Evolutionary conservation across 2,329 filamentous ascomycete genomes (phyloP).

Genomic region (Xylariales sp.): DNA sequence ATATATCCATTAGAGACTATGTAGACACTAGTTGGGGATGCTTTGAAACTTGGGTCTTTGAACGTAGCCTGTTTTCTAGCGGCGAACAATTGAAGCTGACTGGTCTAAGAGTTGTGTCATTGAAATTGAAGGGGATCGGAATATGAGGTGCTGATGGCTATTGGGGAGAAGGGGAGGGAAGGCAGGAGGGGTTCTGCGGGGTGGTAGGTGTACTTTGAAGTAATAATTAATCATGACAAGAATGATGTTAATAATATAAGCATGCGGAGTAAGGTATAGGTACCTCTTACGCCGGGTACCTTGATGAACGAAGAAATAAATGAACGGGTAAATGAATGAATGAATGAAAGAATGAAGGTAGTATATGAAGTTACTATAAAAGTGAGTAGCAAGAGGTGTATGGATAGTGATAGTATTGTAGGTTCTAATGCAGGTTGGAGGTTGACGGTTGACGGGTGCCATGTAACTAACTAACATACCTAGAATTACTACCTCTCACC

Average conservation of each 20-base stretch:
- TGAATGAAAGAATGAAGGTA: too few species aligned
- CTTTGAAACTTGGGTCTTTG: neutral
- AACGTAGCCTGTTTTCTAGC: neutral
- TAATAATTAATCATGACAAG: too few species aligned
- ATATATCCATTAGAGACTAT: neutral
- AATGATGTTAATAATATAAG: neutral
- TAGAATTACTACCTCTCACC: too few species aligned
- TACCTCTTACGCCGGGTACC: too few species aligned
- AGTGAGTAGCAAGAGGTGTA: too few species aligned
- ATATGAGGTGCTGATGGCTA: constrained; percentile 5
- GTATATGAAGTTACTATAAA: too few species aligned
- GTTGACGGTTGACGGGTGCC: neutral
- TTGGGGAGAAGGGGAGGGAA: constrained; percentile 7
- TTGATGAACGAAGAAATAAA: too few species aligned
- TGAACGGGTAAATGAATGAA: too few species aligned
- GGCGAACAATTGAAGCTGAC: neutral
- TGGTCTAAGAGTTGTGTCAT: neutral
- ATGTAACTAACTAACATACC: neutral
- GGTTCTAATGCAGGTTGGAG: neutral
- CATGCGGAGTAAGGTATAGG: too few species aligned
- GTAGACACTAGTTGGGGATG: neutral
- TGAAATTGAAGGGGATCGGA: constrained; percentile 17
- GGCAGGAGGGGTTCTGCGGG: too few species aligned
- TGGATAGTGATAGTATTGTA: too few species aligned
- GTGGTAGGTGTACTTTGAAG: too few species aligned